Evolutionary conservation across 2,329 filamentous ascomycete genomes (phyloP).

Genomic region (Fusarium falciforme): DNA sequence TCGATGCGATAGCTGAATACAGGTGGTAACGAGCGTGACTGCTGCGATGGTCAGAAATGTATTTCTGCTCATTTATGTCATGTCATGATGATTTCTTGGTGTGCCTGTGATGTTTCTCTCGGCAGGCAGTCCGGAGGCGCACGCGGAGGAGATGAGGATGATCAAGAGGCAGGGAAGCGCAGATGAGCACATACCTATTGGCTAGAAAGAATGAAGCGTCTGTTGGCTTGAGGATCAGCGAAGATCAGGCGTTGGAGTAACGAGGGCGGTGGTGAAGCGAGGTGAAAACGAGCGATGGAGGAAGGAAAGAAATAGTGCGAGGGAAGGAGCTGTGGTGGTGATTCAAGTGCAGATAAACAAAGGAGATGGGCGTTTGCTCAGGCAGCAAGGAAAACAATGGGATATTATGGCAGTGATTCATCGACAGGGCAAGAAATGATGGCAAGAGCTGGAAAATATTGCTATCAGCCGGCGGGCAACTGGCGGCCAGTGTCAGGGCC

Average conservation of each 20-base stretch:
- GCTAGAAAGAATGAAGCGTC: conserved; percentile 21
- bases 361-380: conserved; percentile 1
- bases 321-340: conserved; percentile 6
- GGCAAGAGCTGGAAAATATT: conserved; percentile 1
- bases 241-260: conserved; percentile 30
- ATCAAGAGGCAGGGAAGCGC: not conserved
- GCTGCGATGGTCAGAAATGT: conserved; percentile 7
- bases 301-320: conserved; percentile 18
- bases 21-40: conserved; percentile 35
- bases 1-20: conserved; percentile 11
- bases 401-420: conserved; percentile 34
- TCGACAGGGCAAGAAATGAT: conserved; percentile 3
- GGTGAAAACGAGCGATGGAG: conserved; percentile 22
- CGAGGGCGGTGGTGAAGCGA: conserved; percentile 17
- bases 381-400: not conserved
- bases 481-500: conserved; percentile 22
- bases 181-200: conserved; percentile 7
- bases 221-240: conserved; percentile 13
- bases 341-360: conserved; percentile 27
- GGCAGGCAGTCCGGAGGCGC: not conserved
- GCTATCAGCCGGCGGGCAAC: conserved; percentile 20
- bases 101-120: not conserved
- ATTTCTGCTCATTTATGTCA: not conserved
- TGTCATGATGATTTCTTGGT: not conserved
- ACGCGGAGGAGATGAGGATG: not conserved